Base-by-base conservation (phyloP, 768 basidiomycete genomes). In the Tulasnella sp. region DNA sequence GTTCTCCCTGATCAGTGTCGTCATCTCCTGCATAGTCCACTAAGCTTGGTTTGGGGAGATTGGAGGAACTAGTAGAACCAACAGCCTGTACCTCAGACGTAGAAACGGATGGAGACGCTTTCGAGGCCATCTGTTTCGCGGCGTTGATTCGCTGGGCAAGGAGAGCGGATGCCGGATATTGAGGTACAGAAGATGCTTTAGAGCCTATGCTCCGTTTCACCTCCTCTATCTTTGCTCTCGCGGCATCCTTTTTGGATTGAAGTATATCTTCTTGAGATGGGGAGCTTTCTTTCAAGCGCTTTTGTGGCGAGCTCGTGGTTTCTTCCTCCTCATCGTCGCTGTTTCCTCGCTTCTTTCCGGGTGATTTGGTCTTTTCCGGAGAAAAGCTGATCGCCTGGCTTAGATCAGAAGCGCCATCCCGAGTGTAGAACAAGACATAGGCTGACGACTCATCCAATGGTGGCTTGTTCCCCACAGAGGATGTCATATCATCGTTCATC, bases 381-480 rank as follows among this genome's bases (percentile, higher is more conserved):
- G 51, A 9, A 24, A 32, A 28, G 22, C 20, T 19, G 15, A 46
- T 20, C n/a, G 44, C 51, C 19, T 10, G 31, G 5, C 37, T 25
- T 20, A 48, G 19, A 29, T 19, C 16, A 37, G 31, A 16, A 7
- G 15, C 28, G 19, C n/a, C 7, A 12, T 81, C 79, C 45, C 79
- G 78, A 37, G 89, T 74, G 64, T 98, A 99, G 67, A 93, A 91
- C 51, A 99, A 70, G 56, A 98, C 76, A 58, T 99, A 99, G 53
- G 95, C 95, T 60, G 76, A 86, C 66, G 78, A 81, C 67, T 79
- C 75, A 51, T 67, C 65, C 25, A 79, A 66, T 1, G 86, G 81
- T 4, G 73, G 58, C 13, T 64, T 56, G 15, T 57, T 61, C 12
- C 65, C 60, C 3, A 16, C 27, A 20, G 20, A 19, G 3, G 66